These are phyloP conservation scores for Ceratorhiza oryzae-sativae DNA, from an alignment of 1,284 basidiomycete species.

Conservation along the genomic window DNA sequence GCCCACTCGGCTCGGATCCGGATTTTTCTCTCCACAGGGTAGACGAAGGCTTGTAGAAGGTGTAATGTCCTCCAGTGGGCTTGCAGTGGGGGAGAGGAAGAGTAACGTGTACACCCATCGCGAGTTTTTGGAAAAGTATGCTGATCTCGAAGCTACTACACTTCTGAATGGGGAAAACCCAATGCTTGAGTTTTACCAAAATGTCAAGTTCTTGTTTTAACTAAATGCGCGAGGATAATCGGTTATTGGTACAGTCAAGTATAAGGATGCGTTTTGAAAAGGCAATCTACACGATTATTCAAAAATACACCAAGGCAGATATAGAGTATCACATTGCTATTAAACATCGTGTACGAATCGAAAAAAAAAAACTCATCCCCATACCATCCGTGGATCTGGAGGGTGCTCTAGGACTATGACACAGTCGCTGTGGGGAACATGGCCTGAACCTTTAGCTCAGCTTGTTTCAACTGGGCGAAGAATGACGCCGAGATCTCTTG, in stretches of 20 bases:
- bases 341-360: constrained; percentile 3
- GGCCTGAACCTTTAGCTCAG: constrained; percentile 72
- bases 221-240: background rate
- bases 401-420: background rate
- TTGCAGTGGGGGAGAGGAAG: constrained; percentile 80
- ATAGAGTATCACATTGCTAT: background rate
- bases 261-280: constrained; percentile 19
- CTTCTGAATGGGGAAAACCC: constrained; percentile 85
- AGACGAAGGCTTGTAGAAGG: constrained; percentile 70
- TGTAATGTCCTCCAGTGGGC: constrained; percentile 71
- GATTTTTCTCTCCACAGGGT: constrained; percentile 72
- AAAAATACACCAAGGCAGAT: constrained; percentile 10
- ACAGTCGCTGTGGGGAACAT: constrained; percentile 51
- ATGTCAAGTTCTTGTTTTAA: constrained; percentile 86
- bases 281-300: constrained; percentile 29
- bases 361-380: background rate
- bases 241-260: constrained; percentile 9
- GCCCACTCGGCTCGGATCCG: constrained; percentile 61
- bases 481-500: constrained; percentile 76
- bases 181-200: constrained; percentile 84
- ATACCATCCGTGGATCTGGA: background rate
- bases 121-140: constrained; percentile 85
- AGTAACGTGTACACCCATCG: constrained; percentile 83
- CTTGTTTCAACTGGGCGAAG: constrained; percentile 70
- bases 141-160: constrained; percentile 69